Evolutionary conservation across 2,329 filamentous ascomycete species (phyloP), one percentile per base, ranked within the genome.

Genomic region (Endothia cerciana): DNA sequence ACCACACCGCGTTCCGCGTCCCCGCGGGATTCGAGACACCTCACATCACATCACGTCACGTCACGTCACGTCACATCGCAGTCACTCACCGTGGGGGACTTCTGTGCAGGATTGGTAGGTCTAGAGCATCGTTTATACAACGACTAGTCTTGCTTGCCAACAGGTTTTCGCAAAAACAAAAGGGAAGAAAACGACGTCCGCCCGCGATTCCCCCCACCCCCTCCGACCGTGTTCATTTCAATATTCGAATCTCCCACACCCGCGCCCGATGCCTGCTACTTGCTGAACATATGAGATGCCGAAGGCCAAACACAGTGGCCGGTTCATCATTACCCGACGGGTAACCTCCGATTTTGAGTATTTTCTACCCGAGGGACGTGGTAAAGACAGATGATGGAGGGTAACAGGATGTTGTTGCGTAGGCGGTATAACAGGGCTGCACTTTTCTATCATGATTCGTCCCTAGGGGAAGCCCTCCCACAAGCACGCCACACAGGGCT

Each of bases 91-190:
- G 6, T 15, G 10, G 25, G n/a, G 33, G 57, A 5, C 10, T 61
- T 28, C 15, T 33, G n/a, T 45, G 59, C 55, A 55, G 38, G 64
- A 25, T 59, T 64, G 57, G 56, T 62, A 61, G 64, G 57, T 68
- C 64, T 68, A 68, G n/a, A 65, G 61, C 49, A 65, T 55, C 66
- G 59, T 62, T 65, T 63, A 68, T 66, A 61, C 66, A 63, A 68
- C 64, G 66, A 68, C 65, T 36, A 62, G 57, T 60, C 62, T 66
- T 62, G 51, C 61, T 61, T 59, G 64, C 60, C 64, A 57, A 57
- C 15, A 63, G 15, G 28, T 38, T 55, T 63, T 22, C 30, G 17
- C 8, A 28, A 41, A 40, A 15, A 58, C 63, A 61, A 56, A 40
- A 56, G 56, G n/a, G 8, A n/a, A 53, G 41, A 58, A 41, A 30